These are phyloP conservation scores for Phytophthora agathidicida DNA, from an alignment of 352 stramenopile species.

Conservation along the genomic window DNA sequence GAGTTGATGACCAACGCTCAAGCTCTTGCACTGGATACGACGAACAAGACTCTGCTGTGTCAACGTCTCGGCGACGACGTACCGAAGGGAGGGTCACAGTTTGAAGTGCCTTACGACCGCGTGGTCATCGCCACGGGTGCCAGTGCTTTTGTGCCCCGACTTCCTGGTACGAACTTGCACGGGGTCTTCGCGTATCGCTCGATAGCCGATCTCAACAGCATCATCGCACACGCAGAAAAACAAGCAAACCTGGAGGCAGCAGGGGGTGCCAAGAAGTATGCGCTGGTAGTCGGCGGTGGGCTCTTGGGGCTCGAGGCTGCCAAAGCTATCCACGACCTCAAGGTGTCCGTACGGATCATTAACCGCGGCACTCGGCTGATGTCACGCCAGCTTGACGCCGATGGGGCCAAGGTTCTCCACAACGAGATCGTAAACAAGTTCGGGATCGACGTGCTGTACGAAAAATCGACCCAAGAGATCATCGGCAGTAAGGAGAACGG, in stretches of 20 bases:
- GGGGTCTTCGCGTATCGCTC: slow-evolving; percentile 95
- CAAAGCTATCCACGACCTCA: slow-evolving; percentile 92
- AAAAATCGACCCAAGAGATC: slow-evolving; percentile 80
- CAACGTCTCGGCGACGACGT: slow-evolving; percentile 20
- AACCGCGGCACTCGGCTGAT: slow-evolving; percentile 93
- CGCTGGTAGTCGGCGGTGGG: slow-evolving; percentile 73
- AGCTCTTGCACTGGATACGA: slow-evolving; percentile 75
- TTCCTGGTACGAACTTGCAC: slow-evolving; percentile 78
- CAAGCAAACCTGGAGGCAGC: slow-evolving; percentile 36
- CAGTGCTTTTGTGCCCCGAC: slow-evolving; percentile 86
- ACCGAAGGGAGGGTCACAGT: slow-evolving; percentile 39
- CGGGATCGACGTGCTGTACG: slow-evolving; percentile 88
- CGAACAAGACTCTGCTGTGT: slow-evolving; percentile 73
- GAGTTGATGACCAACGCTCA: slow-evolving; percentile 83
- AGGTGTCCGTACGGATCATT: slow-evolving; percentile 88
- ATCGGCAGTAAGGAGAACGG: slow-evolving; percentile 49
- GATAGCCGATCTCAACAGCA: slow-evolving; percentile 91
- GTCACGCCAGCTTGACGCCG: slow-evolving; percentile 93
- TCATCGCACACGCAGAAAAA: slow-evolving; percentile 85
- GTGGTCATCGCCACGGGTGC: slow-evolving; percentile 91
- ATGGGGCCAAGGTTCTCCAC: slow-evolving; percentile 89
- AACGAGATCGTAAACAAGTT: slow-evolving; percentile 89
- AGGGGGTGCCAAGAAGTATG: slow-evolving; percentile 38
- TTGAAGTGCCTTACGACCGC: slow-evolving; percentile 83
- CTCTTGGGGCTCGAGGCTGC: slow-evolving; percentile 88